These are phyloP conservation scores for Lodderomyces beijingensis DNA, from an alignment of 1,139 yeast genomes.

Conservation along the genomic window DNA sequence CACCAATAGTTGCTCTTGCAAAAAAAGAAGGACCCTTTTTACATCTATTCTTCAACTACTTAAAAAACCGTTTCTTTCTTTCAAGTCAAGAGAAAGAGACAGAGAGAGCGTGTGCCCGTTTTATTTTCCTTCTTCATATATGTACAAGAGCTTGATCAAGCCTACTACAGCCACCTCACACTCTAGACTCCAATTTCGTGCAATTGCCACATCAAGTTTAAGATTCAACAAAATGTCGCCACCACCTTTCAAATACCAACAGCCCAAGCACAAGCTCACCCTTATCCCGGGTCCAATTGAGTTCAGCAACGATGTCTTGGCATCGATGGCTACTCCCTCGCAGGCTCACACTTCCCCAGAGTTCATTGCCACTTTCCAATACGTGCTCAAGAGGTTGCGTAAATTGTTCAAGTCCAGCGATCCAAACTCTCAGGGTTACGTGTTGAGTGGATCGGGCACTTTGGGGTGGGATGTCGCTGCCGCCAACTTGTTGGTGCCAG, in stretches of 20 bases:
- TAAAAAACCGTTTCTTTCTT: too few relatives aligned
- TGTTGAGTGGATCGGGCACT: slow-evolving; percentile 88
- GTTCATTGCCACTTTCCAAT: slow-evolving; percentile 70
- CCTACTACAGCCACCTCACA: background rate
- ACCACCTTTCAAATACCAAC: slow-evolving; percentile 21
- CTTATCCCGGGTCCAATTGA: slow-evolving; percentile 95
- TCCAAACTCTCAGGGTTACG: slow-evolving; percentile 67
- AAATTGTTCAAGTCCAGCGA: slow-evolving; percentile 68
- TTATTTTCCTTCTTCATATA: background rate
- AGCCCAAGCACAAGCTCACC: slow-evolving; percentile 52
- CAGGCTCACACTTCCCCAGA: slow-evolving; percentile 91
- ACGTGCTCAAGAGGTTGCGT: slow-evolving; percentile 64
- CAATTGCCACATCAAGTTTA: too few relatives aligned
- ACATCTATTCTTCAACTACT: too few relatives aligned
- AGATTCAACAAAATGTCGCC: slow-evolving; percentile 8
- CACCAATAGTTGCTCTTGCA: too few relatives aligned
- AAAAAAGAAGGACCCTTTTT: too few relatives aligned
- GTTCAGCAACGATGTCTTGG: slow-evolving; percentile 74
- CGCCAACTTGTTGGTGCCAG: slow-evolving; percentile 66
- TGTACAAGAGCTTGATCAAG: slow-evolving; percentile 2
- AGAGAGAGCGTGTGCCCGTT: too few relatives aligned
- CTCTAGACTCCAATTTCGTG: too few relatives aligned
- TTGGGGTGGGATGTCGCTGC: slow-evolving; percentile 93
- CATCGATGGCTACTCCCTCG: slow-evolving; percentile 81
- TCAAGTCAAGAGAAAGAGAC: too few relatives aligned